Evolutionary conservation across 352 stramenopile species (phyloP).

Genomic region (Globisporangium nagaii): DNA sequence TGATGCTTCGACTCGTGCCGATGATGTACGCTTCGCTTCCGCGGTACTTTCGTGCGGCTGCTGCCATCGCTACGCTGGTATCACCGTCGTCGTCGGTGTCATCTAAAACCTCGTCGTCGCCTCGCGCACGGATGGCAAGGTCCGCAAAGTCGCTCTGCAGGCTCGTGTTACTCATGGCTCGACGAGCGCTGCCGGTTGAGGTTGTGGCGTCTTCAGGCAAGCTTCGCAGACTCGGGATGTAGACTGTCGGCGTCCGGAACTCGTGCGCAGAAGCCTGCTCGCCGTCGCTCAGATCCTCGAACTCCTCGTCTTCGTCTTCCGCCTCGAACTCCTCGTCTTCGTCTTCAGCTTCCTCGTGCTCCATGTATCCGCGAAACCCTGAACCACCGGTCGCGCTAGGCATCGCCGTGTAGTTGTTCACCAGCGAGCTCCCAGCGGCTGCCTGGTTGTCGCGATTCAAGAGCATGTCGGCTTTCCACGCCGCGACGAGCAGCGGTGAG

Average conservation of each 20-base stretch:
- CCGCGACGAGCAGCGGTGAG: slow-evolving; percentile 11
- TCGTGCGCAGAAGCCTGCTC: background rate
- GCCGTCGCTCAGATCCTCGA: slow-evolving; percentile 9
- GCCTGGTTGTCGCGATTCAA: background rate
- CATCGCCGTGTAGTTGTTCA: slow-evolving; percentile 1
- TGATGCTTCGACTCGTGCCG: background rate
- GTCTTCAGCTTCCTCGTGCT: background rate
- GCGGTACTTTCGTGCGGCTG: slow-evolving; percentile 1
- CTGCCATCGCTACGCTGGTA: slow-evolving; percentile 5
- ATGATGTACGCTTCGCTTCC: slow-evolving; percentile 12
- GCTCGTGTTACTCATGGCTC: background rate
- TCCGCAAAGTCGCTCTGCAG: background rate
- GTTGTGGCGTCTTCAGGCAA: background rate
- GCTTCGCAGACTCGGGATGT: slow-evolving; percentile 1
- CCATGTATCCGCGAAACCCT: background rate
- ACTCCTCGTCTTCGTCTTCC: slow-evolving; percentile 2
- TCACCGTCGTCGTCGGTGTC: slow-evolving; percentile 4
- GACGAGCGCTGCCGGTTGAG: background rate
- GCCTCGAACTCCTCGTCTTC: background rate
- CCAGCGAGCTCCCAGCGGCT: background rate
- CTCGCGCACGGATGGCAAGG: background rate
- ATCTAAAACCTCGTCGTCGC: background rate
- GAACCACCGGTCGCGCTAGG: no score
- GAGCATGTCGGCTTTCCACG: slow-evolving; percentile 16
- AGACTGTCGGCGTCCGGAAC: slow-evolving; percentile 3